A percentile compares a stretch with the other conserved stretches of the same genome.
These are phyloP conservation scores for Mucor mucedo DNA, from an alignment of 371 early-diverging fungal species.

Conservation along the genomic window DNA sequence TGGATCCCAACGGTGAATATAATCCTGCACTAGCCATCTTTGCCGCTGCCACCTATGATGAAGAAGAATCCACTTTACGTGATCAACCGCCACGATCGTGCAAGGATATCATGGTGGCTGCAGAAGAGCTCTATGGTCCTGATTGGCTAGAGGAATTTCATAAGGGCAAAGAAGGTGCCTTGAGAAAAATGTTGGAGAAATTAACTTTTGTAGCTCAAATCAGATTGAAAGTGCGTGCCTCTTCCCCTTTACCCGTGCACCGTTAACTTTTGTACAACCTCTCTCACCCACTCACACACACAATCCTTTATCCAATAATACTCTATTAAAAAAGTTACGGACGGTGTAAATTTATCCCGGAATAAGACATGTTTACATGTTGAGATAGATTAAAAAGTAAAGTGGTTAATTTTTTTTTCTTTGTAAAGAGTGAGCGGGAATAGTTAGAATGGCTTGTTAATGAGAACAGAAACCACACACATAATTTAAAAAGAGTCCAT, in stretches of 20 bases:
- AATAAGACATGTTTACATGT: no score
- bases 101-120: slow-evolving; percentile 25
- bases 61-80: slow-evolving; percentile 1
- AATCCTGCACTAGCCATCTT: slow-evolving; percentile 28
- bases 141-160: slow-evolving; percentile 31
- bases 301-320: no score
- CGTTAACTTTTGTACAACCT: slow-evolving; percentile 2
- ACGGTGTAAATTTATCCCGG: no score
- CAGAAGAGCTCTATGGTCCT: slow-evolving; percentile 31
- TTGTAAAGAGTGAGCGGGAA: no score
- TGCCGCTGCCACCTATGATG: slow-evolving; percentile 33
- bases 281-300: no score
- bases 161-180: slow-evolving; percentile 17
- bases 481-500: no score
- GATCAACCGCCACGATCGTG: slow-evolving; percentile 20
- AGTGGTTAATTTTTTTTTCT: no score
- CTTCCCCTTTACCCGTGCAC: slow-evolving; percentile 5
- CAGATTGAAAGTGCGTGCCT: slow-evolving; percentile 26
- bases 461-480: no score
- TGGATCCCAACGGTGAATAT: slow-evolving; percentile 33
- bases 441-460: no score
- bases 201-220: slow-evolving; percentile 34
- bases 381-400: no score
- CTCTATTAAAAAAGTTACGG: no score
- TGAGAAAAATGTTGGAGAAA: slow-evolving; percentile 32